Evolutionary conservation across 495 filamentous ascomycete genomes (phyloP).

Genomic region (Penicillium parvum): DNA sequence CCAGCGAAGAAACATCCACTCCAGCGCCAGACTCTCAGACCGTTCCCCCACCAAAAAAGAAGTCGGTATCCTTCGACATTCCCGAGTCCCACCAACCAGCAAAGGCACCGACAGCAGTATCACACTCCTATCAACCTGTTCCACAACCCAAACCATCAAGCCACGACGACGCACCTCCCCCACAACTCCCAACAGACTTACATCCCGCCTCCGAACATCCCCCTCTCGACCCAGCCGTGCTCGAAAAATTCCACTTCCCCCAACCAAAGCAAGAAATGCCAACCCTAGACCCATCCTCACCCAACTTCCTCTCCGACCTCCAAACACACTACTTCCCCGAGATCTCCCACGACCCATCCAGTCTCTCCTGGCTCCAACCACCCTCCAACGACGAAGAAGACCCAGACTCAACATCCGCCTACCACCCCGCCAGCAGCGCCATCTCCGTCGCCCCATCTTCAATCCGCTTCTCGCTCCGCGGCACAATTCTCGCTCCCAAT

Average conservation of each 20-base stretch:
- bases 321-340: conserved; percentile 90
- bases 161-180: conserved; percentile 35
- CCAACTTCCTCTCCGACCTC: conserved; percentile 75
- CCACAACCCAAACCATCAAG: conserved; percentile 20
- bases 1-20: background rate
- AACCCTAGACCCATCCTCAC: conserved; percentile 75
- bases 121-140: background rate
- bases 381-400: conserved; percentile 56
- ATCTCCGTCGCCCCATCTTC: conserved; percentile 64
- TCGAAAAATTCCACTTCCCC: conserved; percentile 52
- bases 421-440: conserved; percentile 67
- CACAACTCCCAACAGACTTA: conserved; percentile 34
- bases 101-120: background rate
- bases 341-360: conserved; percentile 76
- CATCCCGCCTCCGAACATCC: conserved; percentile 40
- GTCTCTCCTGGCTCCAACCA: conserved; percentile 85
- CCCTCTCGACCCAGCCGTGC: conserved; percentile 49
- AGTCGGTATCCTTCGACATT: conserved; percentile 33
- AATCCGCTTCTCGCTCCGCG: conserved; percentile 85
- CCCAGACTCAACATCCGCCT: conserved; percentile 52
- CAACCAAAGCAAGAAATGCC: conserved; percentile 43
- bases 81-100: conserved; percentile 6
- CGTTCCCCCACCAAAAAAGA: conserved; percentile 12
- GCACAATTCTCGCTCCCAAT: conserved; percentile 69
- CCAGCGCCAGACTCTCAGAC: background rate